A percentile compares a stretch with the other conserved stretches of the same genome.
These are phyloP conservation scores for Neophaeococcomyces aloes DNA, from an alignment of 2,329 filamentous ascomycete species.

Conservation along the genomic window DNA sequence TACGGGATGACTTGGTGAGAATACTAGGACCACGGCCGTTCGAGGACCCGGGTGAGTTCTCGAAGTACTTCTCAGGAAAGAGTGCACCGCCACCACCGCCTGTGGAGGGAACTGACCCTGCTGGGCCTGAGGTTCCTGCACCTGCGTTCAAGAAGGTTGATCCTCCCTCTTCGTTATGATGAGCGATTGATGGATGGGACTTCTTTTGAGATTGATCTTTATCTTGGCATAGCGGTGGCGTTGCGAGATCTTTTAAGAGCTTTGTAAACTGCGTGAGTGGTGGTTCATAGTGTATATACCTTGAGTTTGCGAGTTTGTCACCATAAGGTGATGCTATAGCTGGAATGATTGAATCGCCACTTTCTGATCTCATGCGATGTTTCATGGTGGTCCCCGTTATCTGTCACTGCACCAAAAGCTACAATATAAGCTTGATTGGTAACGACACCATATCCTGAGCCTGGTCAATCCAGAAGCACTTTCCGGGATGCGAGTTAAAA, in stretches of 20 bases:
- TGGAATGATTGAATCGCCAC: too few species aligned
- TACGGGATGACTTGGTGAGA: constrained; percentile 70
- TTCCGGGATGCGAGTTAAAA: too few species aligned
- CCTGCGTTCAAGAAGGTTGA: constrained; percentile 20
- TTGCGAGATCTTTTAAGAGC: not conserved
- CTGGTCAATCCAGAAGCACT: too few species aligned
- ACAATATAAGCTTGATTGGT: too few species aligned
- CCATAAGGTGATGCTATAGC: too few species aligned
- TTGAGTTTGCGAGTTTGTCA: not conserved
- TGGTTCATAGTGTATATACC: not conserved
- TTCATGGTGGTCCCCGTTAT: too few species aligned
- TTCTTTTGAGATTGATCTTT: not conserved
- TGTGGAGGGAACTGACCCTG: constrained; percentile 14
- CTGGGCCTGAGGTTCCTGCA: constrained; percentile 18
- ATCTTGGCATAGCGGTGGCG: constrained; percentile 8
- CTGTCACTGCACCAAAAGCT: too few species aligned
- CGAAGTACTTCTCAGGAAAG: constrained; percentile 75
- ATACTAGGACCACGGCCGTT: constrained; percentile 77
- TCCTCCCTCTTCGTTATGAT: constrained; percentile 3
- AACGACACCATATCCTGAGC: too few species aligned
- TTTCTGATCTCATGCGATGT: too few species aligned
- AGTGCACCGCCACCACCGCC: constrained; percentile 40
- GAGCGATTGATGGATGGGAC: not conserved
- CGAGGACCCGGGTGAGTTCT: constrained; percentile 76
- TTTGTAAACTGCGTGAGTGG: not conserved